Evolutionary conservation across 805 yeast genomes (phyloP).

Genomic region (Starmera quercuum): DNA sequence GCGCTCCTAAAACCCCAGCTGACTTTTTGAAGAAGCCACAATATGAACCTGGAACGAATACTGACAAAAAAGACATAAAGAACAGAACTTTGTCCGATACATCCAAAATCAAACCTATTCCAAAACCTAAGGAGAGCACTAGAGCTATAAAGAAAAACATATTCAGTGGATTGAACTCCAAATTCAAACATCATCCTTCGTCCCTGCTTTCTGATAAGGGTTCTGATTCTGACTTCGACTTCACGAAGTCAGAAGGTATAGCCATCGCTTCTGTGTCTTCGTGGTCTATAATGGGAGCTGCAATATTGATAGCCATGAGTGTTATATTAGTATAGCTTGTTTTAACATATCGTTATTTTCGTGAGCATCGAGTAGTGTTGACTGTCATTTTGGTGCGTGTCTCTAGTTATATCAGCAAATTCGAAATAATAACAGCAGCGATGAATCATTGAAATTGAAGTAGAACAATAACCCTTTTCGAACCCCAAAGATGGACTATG

Average conservation of each 20-base stretch:
- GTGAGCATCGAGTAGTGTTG: not conserved
- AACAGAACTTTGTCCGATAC: not conserved
- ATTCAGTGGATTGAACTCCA: not conserved
- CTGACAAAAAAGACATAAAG: not conserved
- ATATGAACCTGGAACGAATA: not conserved
- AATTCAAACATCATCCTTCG: constrained; percentile 1
- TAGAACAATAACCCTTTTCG: not conserved
- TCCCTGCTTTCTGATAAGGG: not conserved
- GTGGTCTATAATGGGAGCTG: constrained; percentile 2
- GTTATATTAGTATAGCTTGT: constrained; percentile 1
- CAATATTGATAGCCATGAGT: constrained; percentile 1
- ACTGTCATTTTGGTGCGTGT: not conserved
- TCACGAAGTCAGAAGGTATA: constrained; percentile 1
- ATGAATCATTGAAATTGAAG: not conserved
- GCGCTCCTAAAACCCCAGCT: not conserved
- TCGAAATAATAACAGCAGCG: too few species aligned
- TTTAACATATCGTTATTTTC: not conserved
- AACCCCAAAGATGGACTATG: constrained; percentile 58
- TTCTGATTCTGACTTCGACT: not conserved
- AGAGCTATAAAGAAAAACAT: not conserved
- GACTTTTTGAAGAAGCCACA: not conserved
- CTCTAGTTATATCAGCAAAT: not conserved
- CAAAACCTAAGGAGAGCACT: not conserved
- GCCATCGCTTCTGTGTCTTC: not conserved
- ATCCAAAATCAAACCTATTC: too few species aligned